Evolutionary conservation across 1,284 basidiomycete species (phyloP).

Genomic region (Ceratobasidium sp.): DNA sequence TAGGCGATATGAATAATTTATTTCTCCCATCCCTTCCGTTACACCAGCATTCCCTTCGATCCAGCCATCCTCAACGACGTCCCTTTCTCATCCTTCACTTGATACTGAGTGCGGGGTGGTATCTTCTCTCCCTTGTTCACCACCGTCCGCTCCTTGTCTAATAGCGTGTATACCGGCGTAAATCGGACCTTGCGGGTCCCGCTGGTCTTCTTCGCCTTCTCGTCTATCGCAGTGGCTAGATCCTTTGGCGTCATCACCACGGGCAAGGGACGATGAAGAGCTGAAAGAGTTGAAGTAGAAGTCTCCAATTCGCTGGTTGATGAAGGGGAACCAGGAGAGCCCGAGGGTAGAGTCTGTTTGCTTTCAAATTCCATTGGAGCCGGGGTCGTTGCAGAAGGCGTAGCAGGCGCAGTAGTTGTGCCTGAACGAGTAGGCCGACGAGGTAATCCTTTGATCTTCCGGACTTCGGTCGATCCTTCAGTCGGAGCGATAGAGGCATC

Average conservation of each 20-base stretch:
- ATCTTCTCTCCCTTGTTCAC: slow-evolving; percentile 14
- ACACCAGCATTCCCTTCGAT: neutral
- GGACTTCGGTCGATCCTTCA: neutral
- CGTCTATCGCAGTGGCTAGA: neutral
- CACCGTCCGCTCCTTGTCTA: neutral
- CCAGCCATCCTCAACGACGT: neutral
- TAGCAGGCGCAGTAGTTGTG: neutral
- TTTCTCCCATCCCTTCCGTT: neutral
- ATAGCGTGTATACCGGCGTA: neutral
- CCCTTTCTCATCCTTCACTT: slow-evolving; percentile 7
- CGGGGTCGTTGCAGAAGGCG: neutral
- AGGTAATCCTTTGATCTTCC: neutral
- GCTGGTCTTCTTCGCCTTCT: neutral
- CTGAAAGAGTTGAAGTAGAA: neutral
- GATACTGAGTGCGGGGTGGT: slow-evolving; percentile 6
- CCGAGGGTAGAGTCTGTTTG: neutral
- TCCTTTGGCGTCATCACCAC: neutral
- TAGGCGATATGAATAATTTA: no score
- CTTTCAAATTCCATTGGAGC: neutral
- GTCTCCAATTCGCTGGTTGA: neutral
- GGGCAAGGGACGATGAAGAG: neutral
- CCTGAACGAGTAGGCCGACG: neutral
- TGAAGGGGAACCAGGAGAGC: neutral
- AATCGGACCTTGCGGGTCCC: neutral
- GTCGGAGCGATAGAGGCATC: neutral